These are phyloP conservation scores for Royoungia palumana DNA, from an alignment of 768 basidiomycete species.

Conservation along the genomic window DNA sequence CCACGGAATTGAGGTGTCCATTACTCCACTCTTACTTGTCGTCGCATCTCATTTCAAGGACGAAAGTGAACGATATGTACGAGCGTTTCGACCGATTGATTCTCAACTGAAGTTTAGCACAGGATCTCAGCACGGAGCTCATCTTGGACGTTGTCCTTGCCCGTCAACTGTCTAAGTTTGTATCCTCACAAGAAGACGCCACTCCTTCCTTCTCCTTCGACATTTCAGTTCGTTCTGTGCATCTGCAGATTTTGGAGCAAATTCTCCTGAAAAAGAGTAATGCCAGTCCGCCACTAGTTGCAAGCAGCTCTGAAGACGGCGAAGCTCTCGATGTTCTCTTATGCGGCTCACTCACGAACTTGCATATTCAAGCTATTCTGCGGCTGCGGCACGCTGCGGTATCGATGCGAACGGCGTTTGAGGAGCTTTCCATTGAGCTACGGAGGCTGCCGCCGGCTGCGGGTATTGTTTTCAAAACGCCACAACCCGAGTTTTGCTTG, in stretches of 20 bases:
- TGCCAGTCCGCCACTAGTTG: neutral
- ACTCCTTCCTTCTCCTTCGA: slow-evolving; percentile 36
- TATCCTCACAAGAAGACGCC: slow-evolving; percentile 19
- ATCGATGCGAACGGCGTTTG: slow-evolving; percentile 8
- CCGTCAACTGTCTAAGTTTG: slow-evolving; percentile 34
- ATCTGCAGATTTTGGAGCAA: slow-evolving; percentile 47
- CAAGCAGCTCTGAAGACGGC: slow-evolving; percentile 1
- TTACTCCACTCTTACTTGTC: slow-evolving; percentile 57
- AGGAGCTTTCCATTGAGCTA: slow-evolving; percentile 17
- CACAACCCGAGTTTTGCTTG: slow-evolving; percentile 21
- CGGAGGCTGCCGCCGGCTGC: slow-evolving; percentile 3
- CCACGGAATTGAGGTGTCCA: slow-evolving; percentile 37
- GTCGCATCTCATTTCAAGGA: slow-evolving; percentile 44
- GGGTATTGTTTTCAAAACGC: neutral
- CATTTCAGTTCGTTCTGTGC: slow-evolving; percentile 37
- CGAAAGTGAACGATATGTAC: slow-evolving; percentile 46
- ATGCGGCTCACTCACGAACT: slow-evolving; percentile 12
- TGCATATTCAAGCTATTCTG: slow-evolving; percentile 13
- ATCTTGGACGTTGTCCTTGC: slow-evolving; percentile 42
- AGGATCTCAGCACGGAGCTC: slow-evolving; percentile 39
- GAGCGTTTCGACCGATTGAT: slow-evolving; percentile 11
- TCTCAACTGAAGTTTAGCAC: slow-evolving; percentile 7
- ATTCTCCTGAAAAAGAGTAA: slow-evolving; percentile 22
- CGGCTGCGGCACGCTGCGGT: neutral
- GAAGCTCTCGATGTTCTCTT: slow-evolving; percentile 18